Evolutionary conservation across 495 filamentous ascomycete species (phyloP), one percentile per base, ranked within the genome.

Genomic region (Penicillium parvum): DNA sequence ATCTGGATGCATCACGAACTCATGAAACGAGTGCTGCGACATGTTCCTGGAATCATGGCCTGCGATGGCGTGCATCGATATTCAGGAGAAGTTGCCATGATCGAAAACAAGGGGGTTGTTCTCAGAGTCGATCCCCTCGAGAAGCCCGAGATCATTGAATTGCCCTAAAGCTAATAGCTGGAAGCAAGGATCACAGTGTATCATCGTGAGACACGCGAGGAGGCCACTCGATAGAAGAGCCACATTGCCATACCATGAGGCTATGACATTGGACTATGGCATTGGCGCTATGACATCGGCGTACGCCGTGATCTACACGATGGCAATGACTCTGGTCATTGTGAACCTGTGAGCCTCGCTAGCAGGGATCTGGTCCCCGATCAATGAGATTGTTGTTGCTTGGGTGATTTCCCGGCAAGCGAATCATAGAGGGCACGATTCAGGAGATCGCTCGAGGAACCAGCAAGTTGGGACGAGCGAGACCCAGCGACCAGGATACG

Each of bases 161-260:
- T 25, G 15, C 16, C 18, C 14, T 51, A 53, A 43, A 37, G 16
- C 30, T 48, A 62, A 57, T 64, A 65, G 57, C 59, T 58, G 45
- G 50, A 71, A 66, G 65, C 65, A 71, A 71, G 66, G 66, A 65
- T 49, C 41, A 43, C 43, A n/a, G n/a, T n/a, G 49, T 47, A 36
- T 36, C 50, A 45, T 47, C 43, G 23, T 50, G 49, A 50, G 44
- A 64, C 50, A 55, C 53, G 57, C 57, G 57, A 67, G 55, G 63
- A 59, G 57, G 48, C 43, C 15, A 12, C 6, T 17, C 22, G 16
- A 36, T 22, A 21, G n/a, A 1, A 11, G 28, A 19, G 17, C 8
- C 23, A 37, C 34, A 20, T 30, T 3, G 28, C 28, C 28, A 15
- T 15, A 3, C 2, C 12, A 30, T 16, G 28, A 15, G n/a, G n/a